Conservation (phyloP, 2,329 filamentous ascomycete genomes). For the Teratosphaeria destructans region DNA sequence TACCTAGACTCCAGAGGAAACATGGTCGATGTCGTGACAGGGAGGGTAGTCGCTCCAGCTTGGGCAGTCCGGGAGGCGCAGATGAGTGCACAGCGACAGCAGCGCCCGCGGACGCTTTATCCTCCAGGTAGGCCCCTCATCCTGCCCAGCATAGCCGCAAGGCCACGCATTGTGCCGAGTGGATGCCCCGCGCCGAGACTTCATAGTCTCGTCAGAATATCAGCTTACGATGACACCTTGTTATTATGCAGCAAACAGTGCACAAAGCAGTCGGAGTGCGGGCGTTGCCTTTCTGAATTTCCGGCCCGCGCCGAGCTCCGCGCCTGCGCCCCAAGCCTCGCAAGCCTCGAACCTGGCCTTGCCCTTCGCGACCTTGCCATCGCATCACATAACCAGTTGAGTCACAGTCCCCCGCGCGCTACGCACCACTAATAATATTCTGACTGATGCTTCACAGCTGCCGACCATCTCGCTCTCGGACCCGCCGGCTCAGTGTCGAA, state of each 20-base stretch:
- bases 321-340: not conserved
- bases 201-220: not conserved
- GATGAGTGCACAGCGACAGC: not conserved
- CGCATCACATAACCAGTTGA: not conserved
- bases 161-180: not conserved
- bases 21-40: constrained; percentile 1
- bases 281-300: not conserved
- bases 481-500: not conserved
- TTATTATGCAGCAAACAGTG: not conserved
- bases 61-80: not conserved
- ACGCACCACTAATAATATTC: not conserved
- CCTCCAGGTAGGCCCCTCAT: constrained; percentile 1
- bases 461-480: not conserved
- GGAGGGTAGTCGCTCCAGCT: not conserved
- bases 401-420: not conserved
- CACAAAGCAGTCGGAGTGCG: not conserved
- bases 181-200: not conserved
- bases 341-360: not conserved
- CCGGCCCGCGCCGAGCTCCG: not conserved
- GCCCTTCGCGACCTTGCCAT: not conserved
- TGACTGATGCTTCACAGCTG: not conserved
- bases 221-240: not conserved
- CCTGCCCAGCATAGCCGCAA: not conserved
- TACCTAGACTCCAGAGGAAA: not conserved
- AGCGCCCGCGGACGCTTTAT: constrained; percentile 3